phyloP scores from a whole-genome alignment of 2,329 filamentous ascomycete species.

The Orbilia javanica region DNA sequence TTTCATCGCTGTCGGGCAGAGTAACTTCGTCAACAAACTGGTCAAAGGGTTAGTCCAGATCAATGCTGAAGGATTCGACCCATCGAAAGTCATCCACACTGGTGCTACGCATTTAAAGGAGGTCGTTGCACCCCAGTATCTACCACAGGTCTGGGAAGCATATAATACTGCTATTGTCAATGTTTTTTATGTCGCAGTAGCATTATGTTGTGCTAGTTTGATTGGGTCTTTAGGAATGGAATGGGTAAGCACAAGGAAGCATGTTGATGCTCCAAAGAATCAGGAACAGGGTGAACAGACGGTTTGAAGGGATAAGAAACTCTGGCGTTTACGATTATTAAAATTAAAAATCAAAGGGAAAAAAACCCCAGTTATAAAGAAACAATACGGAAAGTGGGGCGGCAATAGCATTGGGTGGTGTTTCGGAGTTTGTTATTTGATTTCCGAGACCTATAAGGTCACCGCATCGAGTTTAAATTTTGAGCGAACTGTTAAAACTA shows the following conservation, averaged over 20 bases:
- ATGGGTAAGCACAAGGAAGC: conserved; percentile 76
- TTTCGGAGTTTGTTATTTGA: conserved; percentile 14
- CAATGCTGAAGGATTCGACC: conserved; percentile 61
- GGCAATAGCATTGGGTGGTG: conserved; percentile 3
- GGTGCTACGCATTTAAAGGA: conserved; percentile 74
- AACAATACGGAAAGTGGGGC: too few relatives aligned
- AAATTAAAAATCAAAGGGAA: not conserved
- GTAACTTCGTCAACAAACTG: conserved; percentile 69
- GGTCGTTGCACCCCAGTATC: conserved; percentile 69
- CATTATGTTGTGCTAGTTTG: conserved; percentile 70
- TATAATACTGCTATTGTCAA: conserved; percentile 74
- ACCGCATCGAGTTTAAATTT: too few relatives aligned
- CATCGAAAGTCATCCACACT: conserved; percentile 66
- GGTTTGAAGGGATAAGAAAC: conserved; percentile 2
- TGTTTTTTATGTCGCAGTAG: conserved; percentile 73
- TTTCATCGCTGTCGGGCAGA: conserved; percentile 72
- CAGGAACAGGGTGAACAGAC: conserved; percentile 25
- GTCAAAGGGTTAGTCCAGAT: conserved; percentile 60
- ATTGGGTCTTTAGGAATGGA: conserved; percentile 72
- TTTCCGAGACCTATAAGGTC: too few relatives aligned
- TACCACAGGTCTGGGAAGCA: conserved; percentile 71
- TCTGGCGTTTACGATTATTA: not conserved
- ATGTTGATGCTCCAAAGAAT: conserved; percentile 43
- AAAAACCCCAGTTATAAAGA: not conserved
- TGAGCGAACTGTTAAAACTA: not conserved